Base-by-base conservation (phyloP, 352 stramenopile genomes). In the Phytophthora fragariae region DNA sequence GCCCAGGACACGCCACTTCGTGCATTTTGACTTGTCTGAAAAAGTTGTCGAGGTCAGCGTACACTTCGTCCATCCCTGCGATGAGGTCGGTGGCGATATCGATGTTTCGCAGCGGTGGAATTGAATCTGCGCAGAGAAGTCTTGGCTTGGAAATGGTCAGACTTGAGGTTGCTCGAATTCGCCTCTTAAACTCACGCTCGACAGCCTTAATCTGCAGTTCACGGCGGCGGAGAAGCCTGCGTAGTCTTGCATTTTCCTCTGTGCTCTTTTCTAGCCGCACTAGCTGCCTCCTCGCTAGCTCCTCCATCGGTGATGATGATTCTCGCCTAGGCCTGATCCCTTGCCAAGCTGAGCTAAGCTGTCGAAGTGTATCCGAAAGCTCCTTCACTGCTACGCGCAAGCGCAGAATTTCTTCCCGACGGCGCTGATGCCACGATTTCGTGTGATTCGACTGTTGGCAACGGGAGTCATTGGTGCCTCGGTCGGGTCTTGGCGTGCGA, bases 341-440 rank as follows among this genome's bases (percentile, higher is more conserved):
- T 54, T 24, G 17, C 19, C 14, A 27, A 3, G 19, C 2, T 50
- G 44, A 50, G 14, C 12, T n/a, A 7, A 14, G 27, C 15, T 33
- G 24, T 3, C 50, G 8, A 15, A 70, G 19, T 21, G 15, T 15
- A 7, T n/a, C 5, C 5, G 41, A 56, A 11, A 73, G 58, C 12
- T 68, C 5, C 31, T 54, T 21, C 19, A 61, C 53, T 21, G 52
- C 37, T 55, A 15, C 39, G 21, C 59, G 59, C 37, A 73, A 12
- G 9, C 17, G 39, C 12, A 58, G 6, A 39, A 65, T 64, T 19
- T 69, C 67, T 15, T 70, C 67, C 21, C 41, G 68, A 5, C 60
- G 53, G 31, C 53, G 54, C 37, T 63, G 44, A 12, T 60, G 67
- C 59, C 41, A 65, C 31, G 67, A 57, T 17, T 70, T 70, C 21